Conservation (phyloP, 2,329 filamentous ascomycete genomes). For the Clarireedia paspali region DNA sequence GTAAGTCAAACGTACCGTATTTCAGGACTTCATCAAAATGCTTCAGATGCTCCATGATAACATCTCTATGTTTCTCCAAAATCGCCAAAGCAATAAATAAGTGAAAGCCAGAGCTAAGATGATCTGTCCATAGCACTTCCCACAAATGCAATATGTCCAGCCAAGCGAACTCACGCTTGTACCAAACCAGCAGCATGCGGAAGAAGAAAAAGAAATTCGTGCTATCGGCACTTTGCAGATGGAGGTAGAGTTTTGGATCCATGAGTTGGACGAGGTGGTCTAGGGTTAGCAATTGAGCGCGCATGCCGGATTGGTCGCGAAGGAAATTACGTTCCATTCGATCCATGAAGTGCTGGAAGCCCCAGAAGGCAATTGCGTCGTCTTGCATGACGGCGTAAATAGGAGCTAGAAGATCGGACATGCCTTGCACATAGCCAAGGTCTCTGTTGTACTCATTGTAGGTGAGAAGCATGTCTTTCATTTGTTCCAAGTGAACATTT, state of each 20-base stretch:
- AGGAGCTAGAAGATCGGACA: slow-evolving; percentile 93
- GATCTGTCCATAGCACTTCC: slow-evolving; percentile 95
- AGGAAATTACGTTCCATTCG: slow-evolving; percentile 97
- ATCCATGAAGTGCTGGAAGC: slow-evolving; percentile 91
- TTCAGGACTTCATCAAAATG: slow-evolving; percentile 97
- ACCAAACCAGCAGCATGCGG: slow-evolving; percentile 98
- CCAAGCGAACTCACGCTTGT: slow-evolving; percentile 95
- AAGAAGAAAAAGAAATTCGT: slow-evolving; percentile 99
- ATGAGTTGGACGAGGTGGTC: slow-evolving; percentile 95
- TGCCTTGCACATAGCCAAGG: slow-evolving; percentile 94
- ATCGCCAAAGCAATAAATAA: slow-evolving; percentile 92
- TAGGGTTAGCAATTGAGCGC: slow-evolving; percentile 78
- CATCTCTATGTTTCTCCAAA: slow-evolving; percentile 87
- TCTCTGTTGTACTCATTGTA: slow-evolving; percentile 98
- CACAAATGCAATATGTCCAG: slow-evolving; percentile 77
- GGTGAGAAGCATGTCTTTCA: slow-evolving; percentile 98
- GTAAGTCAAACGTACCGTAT: slow-evolving; percentile 57
- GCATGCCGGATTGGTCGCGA: slow-evolving; percentile 93
- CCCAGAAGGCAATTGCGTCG: slow-evolving; percentile 95
- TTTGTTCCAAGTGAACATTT: slow-evolving; percentile 95
- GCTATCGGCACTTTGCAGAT: slow-evolving; percentile 82
- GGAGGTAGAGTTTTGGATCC: slow-evolving; percentile 88
- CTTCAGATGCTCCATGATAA: slow-evolving; percentile 90
- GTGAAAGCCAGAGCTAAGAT: slow-evolving; percentile 81
- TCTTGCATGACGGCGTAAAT: slow-evolving; percentile 98